Evolutionary conservation across 2,329 filamentous ascomycete genomes (phyloP), one percentile per base, ranked within the genome.

Genomic region (Fusarium phyllophilum): DNA sequence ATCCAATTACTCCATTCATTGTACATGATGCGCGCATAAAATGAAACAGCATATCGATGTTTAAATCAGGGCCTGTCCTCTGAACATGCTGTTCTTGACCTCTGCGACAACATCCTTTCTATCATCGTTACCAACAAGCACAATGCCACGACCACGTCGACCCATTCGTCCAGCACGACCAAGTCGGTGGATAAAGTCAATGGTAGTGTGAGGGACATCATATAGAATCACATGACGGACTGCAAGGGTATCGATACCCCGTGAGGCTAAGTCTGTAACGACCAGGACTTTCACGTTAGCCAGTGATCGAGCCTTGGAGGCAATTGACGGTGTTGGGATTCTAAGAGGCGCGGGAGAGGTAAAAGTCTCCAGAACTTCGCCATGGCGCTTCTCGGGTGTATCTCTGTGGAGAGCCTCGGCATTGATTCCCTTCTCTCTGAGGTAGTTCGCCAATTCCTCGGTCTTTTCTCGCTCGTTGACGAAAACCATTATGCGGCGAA

Each of bases 171-270:
- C 96, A 3, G 96, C 94, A 65, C 96, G 89, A 22, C 96, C 96
- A 9, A 98, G 89, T 22, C 97, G 92, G 83, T 99, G 97, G 79
- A 99, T 98, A 79, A 99, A 99, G 82, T 99, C 97, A 68, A 99
- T 97, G 0, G 95, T 97, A 0, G 94, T 97, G 80, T 98, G 96
- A 9, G 96, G 96, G n/a, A 99, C 96, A 81, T 99, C 95, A 82
- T 97, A 98, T 33, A 99, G 85, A 62, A 99, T 92, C 59, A 99
- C 96, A 75, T 97, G 94, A 65, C 94, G 89, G 24, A 98, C 96
- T 24, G 94, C 93, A 36, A 98, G 84, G 0, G 96, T 99, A 82
- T 99, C 96, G 77, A 99, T 97, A 72, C 96, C 96, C 75, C 96
- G 87, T 11, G 95, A 97, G 9, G 94, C 94, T 66, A 99, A 85